Evolutionary conservation across 345 rosid genomes (phyloP).

Genomic region (Isatis tinctoria): DNA sequence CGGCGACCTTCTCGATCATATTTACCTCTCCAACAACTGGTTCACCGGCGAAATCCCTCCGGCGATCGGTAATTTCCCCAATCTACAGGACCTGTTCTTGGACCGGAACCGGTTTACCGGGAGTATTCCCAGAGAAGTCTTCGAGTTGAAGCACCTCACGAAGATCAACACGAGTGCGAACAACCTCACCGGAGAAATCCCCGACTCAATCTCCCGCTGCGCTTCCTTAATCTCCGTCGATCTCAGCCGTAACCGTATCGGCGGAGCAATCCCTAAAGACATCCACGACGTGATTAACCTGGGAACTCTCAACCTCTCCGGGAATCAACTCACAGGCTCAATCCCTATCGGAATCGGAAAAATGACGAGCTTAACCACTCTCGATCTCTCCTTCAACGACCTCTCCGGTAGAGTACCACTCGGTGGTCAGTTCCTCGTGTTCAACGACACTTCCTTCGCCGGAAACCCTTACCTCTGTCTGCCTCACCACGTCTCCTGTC

Average conservation of each 20-base stretch:
- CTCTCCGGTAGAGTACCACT: conserved; percentile 57
- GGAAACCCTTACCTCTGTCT: conserved; percentile 72
- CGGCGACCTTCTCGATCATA: conserved; percentile 34
- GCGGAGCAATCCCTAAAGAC: conserved; percentile 59
- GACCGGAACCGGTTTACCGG: conserved; percentile 56
- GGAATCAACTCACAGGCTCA: conserved; percentile 61
- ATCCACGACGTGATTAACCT: conserved; percentile 45
- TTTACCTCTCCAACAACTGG: conserved; percentile 53
- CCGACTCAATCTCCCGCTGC: conserved; percentile 44
- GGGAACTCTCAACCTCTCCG: conserved; percentile 63
- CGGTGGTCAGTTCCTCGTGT: conserved; percentile 74
- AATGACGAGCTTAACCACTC: conserved; percentile 74
- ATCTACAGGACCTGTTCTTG: conserved; percentile 44
- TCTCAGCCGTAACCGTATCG: conserved; percentile 58
- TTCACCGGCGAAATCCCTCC: conserved; percentile 66
- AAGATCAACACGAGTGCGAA: conserved; percentile 53
- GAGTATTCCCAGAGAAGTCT: conserved; percentile 51
- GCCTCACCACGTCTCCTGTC: conserved; percentile 45
- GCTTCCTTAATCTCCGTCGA: conserved; percentile 52
- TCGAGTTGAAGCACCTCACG: conserved; percentile 42
- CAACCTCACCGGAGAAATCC: conserved; percentile 58
- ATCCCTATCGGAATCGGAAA: conserved; percentile 56
- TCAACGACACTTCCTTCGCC: conserved; percentile 57
- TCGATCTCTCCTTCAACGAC: conserved; percentile 71
- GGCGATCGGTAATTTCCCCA: conserved; percentile 46